Conservation (phyloP, 2,329 filamentous ascomycete species). For the Aspergillus fumigatus region DNA sequence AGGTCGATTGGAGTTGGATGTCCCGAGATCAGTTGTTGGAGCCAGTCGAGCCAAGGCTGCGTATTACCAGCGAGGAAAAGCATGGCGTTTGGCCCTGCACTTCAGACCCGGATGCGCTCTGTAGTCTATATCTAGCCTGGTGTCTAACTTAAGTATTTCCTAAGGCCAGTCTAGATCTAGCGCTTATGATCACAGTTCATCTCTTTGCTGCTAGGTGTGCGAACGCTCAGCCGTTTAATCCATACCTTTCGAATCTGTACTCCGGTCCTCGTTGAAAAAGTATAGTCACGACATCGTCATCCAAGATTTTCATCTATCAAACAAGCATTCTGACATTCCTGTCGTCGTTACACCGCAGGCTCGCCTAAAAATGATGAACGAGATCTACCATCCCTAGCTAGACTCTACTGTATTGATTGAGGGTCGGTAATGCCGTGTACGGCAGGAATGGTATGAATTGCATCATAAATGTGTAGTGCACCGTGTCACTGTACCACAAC, state of each 20-base stretch:
- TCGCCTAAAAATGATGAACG: not conserved
- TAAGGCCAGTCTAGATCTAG: not conserved
- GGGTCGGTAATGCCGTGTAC: not conserved
- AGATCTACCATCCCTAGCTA: not conserved
- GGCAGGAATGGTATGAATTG: not conserved
- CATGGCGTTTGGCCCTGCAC: not conserved
- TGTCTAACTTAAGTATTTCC: not conserved
- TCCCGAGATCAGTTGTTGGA: not conserved
- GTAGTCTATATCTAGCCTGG: not conserved
- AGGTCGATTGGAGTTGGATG: too few species aligned
- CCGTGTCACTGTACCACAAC: not conserved
- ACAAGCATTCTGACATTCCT: not conserved
- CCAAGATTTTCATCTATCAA: not conserved
- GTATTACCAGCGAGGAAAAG: not conserved
- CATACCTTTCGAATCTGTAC: too few species aligned
- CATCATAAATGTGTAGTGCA: not conserved
- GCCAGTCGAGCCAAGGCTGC: not conserved
- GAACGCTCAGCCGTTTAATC: not conserved
- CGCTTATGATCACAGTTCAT: too few species aligned
- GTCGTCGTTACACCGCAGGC: not conserved
- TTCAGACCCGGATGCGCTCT: not conserved
- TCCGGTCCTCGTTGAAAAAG: not conserved
- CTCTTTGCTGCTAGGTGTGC: too few species aligned
- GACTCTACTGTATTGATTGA: not conserved
- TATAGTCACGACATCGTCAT: not conserved